Percentiles rank a stretch among this genome's conserved stretches.
Conservation (phyloP, 2,329 filamentous ascomycete species). For the Aspergillus piperis region DNA sequence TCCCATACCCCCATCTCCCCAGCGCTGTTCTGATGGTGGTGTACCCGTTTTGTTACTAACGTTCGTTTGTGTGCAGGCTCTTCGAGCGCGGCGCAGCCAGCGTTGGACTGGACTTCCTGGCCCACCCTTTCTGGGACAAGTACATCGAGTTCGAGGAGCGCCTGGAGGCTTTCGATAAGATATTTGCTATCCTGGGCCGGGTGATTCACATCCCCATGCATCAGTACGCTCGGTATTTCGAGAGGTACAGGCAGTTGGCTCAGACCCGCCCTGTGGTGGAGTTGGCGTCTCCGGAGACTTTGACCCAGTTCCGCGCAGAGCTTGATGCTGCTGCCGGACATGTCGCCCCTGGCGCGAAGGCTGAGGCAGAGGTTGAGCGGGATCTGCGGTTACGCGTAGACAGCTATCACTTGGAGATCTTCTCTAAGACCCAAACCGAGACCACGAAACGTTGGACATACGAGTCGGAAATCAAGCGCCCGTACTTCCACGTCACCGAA, state of each 20-base stretch:
- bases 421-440: slow-evolving; percentile 79
- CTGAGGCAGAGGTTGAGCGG: slow-evolving; percentile 77
- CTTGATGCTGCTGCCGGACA: slow-evolving; percentile 59
- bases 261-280: slow-evolving; percentile 72
- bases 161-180: slow-evolving; percentile 77
- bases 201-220: slow-evolving; percentile 91
- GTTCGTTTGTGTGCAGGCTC: slow-evolving; percentile 58
- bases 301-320: slow-evolving; percentile 70
- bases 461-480: slow-evolving; percentile 90
- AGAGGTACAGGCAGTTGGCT: slow-evolving; percentile 78
- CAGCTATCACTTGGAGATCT: slow-evolving; percentile 75
- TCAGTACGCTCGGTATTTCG: slow-evolving; percentile 92
- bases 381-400: slow-evolving; percentile 81
- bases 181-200: slow-evolving; percentile 79
- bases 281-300: slow-evolving; percentile 67
- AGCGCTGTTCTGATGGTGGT: slow-evolving; percentile 22
- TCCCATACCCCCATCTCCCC: slow-evolving; percentile 30
- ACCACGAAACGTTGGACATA: slow-evolving; percentile 93
- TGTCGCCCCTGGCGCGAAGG: slow-evolving; percentile 50
- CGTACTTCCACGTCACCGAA: slow-evolving; percentile 95
- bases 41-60: slow-evolving; percentile 42
- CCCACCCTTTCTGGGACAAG: slow-evolving; percentile 98
- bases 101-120: slow-evolving; percentile 89
- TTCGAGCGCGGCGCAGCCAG: slow-evolving; percentile 85
- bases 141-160: slow-evolving; percentile 97